Evolutionary conservation across 2,329 filamentous ascomycete genomes (phyloP), one percentile per base, ranked within the genome.

Genomic region (Dactylellina cionopaga): DNA sequence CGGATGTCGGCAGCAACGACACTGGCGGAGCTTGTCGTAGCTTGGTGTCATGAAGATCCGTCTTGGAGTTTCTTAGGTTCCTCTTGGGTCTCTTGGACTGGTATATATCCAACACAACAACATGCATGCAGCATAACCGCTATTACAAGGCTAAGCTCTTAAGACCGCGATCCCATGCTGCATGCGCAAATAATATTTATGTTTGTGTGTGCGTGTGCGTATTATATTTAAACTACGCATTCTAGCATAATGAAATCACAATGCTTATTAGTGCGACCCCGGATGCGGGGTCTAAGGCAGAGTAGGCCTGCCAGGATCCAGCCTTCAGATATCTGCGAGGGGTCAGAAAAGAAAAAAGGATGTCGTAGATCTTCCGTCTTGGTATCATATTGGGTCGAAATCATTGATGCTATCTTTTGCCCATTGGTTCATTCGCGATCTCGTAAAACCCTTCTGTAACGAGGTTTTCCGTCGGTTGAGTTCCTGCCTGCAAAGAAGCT

Each of bases 301-400:
- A 27, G 43, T 9, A 15, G 31, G 25, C 17, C 39, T 7, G 22
- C 62, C 56, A 51, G 62, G 62, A 6, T 43, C 2, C 13, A 24
- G 15, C 17, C 25, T 39, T 24, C 33, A n/a, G 15, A 25, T 31
- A 11, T 10, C 11, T 5, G 6, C 13, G 19, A 22, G 19, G 13
- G 22, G 31, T 13, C 15, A 13, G 2, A 5, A n/a, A 37, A 5
- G 13, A 15, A 27, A 37, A 35, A n/a, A 37, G 2, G 7, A 17
- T 58, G 43, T 47, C 41, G 19, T 44, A 71, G 66, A 71, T 71
- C 58, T 71, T 71, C 66, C 66, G 66, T 71, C 66, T 71, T 71
- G 58, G 66, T 71, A 39, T 17, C 39, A 22, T 3, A 3, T 39
- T 25, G n/a, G 11, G 13, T 9, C 17, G 5, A 47, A 15, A 22